phyloP scores from a whole-genome alignment of 495 filamentous ascomycete species.

The Talaromyces ruber region DNA sequence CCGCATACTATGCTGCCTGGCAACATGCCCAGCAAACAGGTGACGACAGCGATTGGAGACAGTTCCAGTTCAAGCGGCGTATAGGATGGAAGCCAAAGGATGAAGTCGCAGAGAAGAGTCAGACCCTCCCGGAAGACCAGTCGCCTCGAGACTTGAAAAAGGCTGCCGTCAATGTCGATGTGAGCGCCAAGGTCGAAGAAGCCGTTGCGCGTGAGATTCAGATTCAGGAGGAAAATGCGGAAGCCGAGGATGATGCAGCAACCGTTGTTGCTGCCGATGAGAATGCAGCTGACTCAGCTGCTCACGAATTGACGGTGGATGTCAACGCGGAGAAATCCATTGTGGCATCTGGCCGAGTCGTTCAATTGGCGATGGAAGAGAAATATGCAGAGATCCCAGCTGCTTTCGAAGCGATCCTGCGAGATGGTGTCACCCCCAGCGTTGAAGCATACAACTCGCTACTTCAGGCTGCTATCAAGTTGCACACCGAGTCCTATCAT shows the following conservation, averaged over 20 bases:
- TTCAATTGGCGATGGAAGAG: constrained; percentile 54
- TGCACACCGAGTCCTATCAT: constrained; percentile 61
- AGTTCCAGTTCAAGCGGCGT: constrained; percentile 76
- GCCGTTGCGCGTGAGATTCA: constrained; percentile 56
- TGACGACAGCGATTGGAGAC: constrained; percentile 77
- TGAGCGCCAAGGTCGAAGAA: constrained; percentile 54
- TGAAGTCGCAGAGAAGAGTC: constrained; percentile 39
- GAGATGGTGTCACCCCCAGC: constrained; percentile 66
- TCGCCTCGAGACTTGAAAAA: constrained; percentile 47
- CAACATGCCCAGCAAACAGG: constrained; percentile 64
- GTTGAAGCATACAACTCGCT: constrained; percentile 85
- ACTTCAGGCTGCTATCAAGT: constrained; percentile 68
- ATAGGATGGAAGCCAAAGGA: constrained; percentile 75
- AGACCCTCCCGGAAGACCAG: constrained; percentile 15
- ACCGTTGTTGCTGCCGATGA: constrained; percentile 23
- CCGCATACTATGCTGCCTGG: constrained; percentile 84
- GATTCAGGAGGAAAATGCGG: constrained; percentile 39
- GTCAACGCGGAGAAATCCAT: constrained; percentile 45
- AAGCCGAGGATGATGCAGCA: constrained; percentile 28
- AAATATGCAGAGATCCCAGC: constrained; percentile 80
- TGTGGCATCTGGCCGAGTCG: constrained; percentile 65
- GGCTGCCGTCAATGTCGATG: constrained; percentile 41
- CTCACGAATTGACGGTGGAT: constrained; percentile 15
- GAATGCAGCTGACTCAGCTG: constrained; percentile 17
- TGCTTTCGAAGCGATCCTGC: constrained; percentile 79